Evolutionary conservation across 805 yeast genomes (phyloP), one percentile per base, ranked within the genome.

Genomic region (Pichia thaimueangensis): DNA sequence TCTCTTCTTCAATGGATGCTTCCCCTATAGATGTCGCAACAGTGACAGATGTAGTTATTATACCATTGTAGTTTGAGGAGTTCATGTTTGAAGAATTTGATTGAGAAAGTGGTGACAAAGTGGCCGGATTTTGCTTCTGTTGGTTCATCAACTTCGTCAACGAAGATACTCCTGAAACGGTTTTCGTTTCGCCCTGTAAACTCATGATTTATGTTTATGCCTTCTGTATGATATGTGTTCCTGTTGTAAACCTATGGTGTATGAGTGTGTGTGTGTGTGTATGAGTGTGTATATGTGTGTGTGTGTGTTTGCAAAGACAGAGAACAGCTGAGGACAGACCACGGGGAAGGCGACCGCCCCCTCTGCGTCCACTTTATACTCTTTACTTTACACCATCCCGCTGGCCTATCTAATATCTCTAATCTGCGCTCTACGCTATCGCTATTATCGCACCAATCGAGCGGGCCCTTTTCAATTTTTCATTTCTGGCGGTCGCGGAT

Each of bases 121-220:
- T n/a, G n/a, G n/a, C n/a, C 2, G 55, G 48, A 33, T 30, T 42
- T 15, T 36, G 42, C 24, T 43, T 49, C 33, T 57, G 62, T 42
- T 58, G 64, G 31, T 61, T 55, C 41, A 64, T 60, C 41, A 64
- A 52, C 43, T 57, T 56, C 10, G 68, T 62, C 41, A 64, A 53
- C 16, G 66, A 58, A 8, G 66, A 60, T 34, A 62, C 49, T 8
- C 57, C 57, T 7, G 45, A 33, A n/a, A 15, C 31, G 13, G 31
- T 19, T 29, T 49, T 48, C 30, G 46, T 48, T n/a, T 52, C 57
- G 40, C 20, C 23, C 30, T 36, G 39, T n/a, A 16, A 7, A 19
- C 17, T 27, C 31, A 23, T 27, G 13, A 12, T 22, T 22, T 10
- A 9, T 33, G 28, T n/a, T n/a, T n/a, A n/a, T n/a, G n/a, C n/a